Evolutionary conservation across 306 rosid genomes (phyloP).

Genomic region (Psophocarpus tetragonolobus): DNA sequence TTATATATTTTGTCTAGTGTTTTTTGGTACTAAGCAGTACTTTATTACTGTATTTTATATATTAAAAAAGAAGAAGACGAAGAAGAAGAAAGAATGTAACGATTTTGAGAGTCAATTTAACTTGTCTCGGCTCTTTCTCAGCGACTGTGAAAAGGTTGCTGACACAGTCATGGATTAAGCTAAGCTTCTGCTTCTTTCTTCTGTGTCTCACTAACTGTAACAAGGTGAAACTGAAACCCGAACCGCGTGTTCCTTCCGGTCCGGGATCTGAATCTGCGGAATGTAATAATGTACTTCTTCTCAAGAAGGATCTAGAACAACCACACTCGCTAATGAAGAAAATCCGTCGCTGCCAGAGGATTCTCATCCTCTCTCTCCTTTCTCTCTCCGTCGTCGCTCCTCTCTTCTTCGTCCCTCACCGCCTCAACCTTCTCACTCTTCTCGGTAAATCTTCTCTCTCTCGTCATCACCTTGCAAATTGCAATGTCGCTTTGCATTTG

Average conservation of each 20-base stretch:
- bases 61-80: too few relatives aligned
- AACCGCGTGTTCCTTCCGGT: conserved; percentile 35
- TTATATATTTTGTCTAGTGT: too few relatives aligned
- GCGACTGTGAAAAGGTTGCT: not conserved
- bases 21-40: too few relatives aligned
- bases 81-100: too few relatives aligned
- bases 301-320: conserved; percentile 21
- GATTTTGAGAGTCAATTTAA: not conserved
- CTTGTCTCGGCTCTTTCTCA: not conserved
- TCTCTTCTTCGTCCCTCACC: conserved; percentile 60
- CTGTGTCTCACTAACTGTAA: not conserved
- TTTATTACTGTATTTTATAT: too few relatives aligned
- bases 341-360: conserved; percentile 83
- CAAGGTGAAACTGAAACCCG: conserved; percentile 39
- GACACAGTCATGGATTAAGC: conserved; percentile 35
- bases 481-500: not conserved
- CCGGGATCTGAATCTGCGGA: conserved; percentile 50
- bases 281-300: conserved; percentile 56
- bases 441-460: conserved; percentile 44
- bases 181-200: conserved; percentile 14
- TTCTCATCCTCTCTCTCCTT: conserved; percentile 74
- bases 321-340: conserved; percentile 60
- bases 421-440: conserved; percentile 49
- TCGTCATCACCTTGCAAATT: not conserved
- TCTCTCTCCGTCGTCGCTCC: conserved; percentile 80